Conservation (phyloP, 371 early-diverging fungal species). For the Lichtheimia ramosa region DNA sequence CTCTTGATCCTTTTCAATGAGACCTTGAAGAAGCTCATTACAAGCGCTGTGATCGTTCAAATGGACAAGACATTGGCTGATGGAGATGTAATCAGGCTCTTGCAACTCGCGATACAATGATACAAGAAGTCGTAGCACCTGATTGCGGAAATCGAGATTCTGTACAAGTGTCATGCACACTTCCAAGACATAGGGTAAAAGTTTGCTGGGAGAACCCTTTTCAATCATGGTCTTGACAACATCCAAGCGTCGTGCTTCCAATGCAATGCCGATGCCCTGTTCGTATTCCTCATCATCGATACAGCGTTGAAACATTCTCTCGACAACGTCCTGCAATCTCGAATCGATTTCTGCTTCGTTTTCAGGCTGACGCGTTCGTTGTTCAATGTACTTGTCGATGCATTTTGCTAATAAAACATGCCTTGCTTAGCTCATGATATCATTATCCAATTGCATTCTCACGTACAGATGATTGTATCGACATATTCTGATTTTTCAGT, state of each 20-base stretch:
- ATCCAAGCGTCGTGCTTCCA: constrained; percentile 91
- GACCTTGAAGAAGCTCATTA: constrained; percentile 69
- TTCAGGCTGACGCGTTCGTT: constrained; percentile 55
- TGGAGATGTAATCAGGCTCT: constrained; percentile 88
- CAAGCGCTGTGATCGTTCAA: constrained; percentile 77
- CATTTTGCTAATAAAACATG: constrained; percentile 63
- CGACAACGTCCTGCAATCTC: constrained; percentile 84
- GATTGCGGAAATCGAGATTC: constrained; percentile 80
- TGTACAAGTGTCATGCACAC: constrained; percentile 79
- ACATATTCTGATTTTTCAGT: constrained; percentile 82
- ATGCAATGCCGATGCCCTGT: constrained; percentile 93
- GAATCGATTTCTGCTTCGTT: constrained; percentile 67
- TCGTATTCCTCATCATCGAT: constrained; percentile 83
- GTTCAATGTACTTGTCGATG: constrained; percentile 91
- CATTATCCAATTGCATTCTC: neutral
- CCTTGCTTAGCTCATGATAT: neutral
- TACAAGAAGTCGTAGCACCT: constrained; percentile 81
- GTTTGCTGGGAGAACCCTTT: constrained; percentile 66
- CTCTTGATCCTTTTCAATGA: constrained; percentile 60
- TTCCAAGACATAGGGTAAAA: constrained; percentile 85
- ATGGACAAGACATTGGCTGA: constrained; percentile 90
- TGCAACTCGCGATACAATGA: constrained; percentile 75
- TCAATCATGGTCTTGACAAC: constrained; percentile 80
- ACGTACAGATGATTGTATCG: constrained; percentile 89
- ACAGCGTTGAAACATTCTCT: constrained; percentile 93